Conservation (phyloP, 2,329 filamentous ascomycete genomes). For the Bipolaris zeicola region DNA sequence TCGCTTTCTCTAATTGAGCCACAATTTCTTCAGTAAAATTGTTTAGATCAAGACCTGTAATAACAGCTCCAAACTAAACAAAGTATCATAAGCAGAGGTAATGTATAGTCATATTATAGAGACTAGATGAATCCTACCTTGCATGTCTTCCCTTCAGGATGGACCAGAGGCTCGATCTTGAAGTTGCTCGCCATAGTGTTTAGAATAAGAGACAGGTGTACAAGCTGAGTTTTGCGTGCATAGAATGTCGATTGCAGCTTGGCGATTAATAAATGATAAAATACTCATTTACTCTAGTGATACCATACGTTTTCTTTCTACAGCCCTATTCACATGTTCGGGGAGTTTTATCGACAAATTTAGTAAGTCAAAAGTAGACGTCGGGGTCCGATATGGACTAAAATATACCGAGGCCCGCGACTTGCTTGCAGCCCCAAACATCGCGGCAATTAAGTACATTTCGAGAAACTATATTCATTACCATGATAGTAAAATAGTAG, state of each 20-base stretch:
- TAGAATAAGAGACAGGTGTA: background rate
- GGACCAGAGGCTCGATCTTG: conserved; percentile 7
- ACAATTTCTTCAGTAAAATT: conserved; percentile 4
- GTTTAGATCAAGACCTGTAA: conserved; percentile 8
- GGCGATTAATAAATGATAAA: background rate
- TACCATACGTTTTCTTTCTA: too few species aligned
- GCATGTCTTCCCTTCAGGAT: conserved; percentile 8
- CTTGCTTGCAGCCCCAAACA: background rate
- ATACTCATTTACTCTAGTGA: too few species aligned
- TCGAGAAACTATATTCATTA: background rate
- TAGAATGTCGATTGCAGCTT: background rate
- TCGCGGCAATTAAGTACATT: background rate
- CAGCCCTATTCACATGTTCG: too few species aligned
- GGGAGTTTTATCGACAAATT: background rate
- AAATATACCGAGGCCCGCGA: conserved; percentile 6
- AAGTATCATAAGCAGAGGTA: background rate
- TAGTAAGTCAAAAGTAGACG: background rate
- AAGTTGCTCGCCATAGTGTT: conserved; percentile 7
- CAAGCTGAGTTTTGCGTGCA: background rate
- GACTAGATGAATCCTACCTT: background rate
- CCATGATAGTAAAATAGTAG: too few species aligned
- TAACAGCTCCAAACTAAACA: conserved; percentile 3
- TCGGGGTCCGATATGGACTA: background rate
- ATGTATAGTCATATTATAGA: background rate
- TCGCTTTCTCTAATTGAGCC: conserved; percentile 2